A percentile compares a stretch with the other conserved stretches of the same genome.
Evolutionary conservation across 352 stramenopile genomes (phyloP).

Genomic region (Phytophthora brassicae): DNA sequence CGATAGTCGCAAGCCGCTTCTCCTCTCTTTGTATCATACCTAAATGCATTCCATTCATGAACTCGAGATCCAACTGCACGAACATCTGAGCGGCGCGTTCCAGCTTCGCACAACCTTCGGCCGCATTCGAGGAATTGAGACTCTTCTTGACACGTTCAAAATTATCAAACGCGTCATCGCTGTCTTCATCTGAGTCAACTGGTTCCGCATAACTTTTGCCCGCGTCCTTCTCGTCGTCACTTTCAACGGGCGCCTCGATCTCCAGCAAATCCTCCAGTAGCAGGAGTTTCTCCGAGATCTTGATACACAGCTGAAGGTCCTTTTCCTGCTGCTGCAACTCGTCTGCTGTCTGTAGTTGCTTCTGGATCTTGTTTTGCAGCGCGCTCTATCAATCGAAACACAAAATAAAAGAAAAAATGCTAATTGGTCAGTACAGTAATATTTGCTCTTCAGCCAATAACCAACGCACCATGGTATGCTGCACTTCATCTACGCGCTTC

Average conservation of each 20-base stretch:
- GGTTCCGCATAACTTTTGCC: not conserved
- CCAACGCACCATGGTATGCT: slow-evolving; percentile 53
- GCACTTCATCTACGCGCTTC: slow-evolving; percentile 74
- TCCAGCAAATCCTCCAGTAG: slow-evolving; percentile 78
- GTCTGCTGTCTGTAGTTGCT: slow-evolving; percentile 42
- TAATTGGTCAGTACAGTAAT: too few species aligned
- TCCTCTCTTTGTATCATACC: slow-evolving; percentile 70
- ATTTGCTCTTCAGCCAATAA: not conserved
- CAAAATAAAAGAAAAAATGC: slow-evolving; percentile 4
- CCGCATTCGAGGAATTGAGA: slow-evolving; percentile 34
- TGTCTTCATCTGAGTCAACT: slow-evolving; percentile 27
- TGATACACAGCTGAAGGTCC: slow-evolving; percentile 65
- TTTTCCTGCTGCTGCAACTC: slow-evolving; percentile 50
- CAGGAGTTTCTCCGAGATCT: slow-evolving; percentile 75
- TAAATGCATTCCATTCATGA: slow-evolving; percentile 70
- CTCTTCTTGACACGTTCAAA: slow-evolving; percentile 58
- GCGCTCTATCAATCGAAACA: slow-evolving; percentile 44
- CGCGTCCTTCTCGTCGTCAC: slow-evolving; percentile 22
- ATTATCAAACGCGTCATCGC: slow-evolving; percentile 72
- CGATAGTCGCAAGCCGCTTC: slow-evolving; percentile 64
- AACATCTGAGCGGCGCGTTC: slow-evolving; percentile 76
- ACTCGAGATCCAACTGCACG: slow-evolving; percentile 78
- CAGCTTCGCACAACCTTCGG: slow-evolving; percentile 69
- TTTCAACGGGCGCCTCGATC: slow-evolving; percentile 43
- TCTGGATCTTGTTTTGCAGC: slow-evolving; percentile 59